phyloP scores from a whole-genome alignment of 108 stramenopile genomes.

The Cylindrotheca fusiformis region DNA sequence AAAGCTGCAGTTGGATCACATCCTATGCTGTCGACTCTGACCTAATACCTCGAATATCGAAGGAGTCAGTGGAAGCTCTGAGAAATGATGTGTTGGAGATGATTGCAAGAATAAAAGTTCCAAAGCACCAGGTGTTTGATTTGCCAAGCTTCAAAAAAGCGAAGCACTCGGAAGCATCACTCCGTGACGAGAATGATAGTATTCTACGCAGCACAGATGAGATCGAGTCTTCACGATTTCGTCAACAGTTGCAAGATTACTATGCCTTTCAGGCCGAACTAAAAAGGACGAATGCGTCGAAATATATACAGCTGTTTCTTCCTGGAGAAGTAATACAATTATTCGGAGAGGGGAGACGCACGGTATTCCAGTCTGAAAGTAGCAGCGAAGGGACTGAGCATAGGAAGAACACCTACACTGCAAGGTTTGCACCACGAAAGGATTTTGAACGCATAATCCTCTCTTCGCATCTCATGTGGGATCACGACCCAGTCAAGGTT shows the following conservation, averaged over 20 bases:
- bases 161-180: constrained; percentile 15
- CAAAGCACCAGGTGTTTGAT: constrained; percentile 53
- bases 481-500: constrained; percentile 68
- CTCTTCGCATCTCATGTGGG: constrained; percentile 58
- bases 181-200: constrained; percentile 46
- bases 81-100: constrained; percentile 75
- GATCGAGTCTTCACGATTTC: constrained; percentile 55
- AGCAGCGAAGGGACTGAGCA: constrained; percentile 25
- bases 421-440: constrained; percentile 53
- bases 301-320: constrained; percentile 40
- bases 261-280: constrained; percentile 40
- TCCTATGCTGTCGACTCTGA: constrained; percentile 77
- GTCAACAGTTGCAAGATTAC: constrained; percentile 54
- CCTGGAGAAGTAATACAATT: constrained; percentile 74
- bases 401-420: constrained; percentile 44
- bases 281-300: constrained; percentile 28
- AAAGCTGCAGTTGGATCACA: constrained; percentile 54
- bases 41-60: constrained; percentile 69
- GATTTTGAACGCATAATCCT: constrained; percentile 70
- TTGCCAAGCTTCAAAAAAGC: constrained; percentile 5
- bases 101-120: constrained; percentile 73
- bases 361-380: constrained; percentile 16
- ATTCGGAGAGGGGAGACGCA: constrained; percentile 34
- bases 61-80: constrained; percentile 60
- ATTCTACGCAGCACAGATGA: constrained; percentile 50